These are phyloP conservation scores for Penicillium simplicissimum DNA, from an alignment of 495 filamentous ascomycete species.

Conservation along the genomic window DNA sequence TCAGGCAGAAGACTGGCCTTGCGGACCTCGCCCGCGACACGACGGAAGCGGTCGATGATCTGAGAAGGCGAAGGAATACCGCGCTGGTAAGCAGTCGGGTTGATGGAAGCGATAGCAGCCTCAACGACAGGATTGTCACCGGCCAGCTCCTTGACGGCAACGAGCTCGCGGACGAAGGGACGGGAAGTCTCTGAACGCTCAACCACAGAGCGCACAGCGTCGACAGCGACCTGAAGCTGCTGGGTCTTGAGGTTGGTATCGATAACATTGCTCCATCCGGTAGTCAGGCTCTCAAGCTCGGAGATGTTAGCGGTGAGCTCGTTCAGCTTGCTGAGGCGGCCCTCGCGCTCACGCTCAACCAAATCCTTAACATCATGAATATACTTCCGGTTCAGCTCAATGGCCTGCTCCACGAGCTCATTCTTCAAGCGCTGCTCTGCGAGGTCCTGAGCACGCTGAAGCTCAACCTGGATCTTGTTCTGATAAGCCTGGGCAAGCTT, in stretches of 20 bases:
- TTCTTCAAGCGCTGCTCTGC: conserved; percentile 80
- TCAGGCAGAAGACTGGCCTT: conserved; percentile 91
- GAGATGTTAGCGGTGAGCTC: conserved; percentile 74
- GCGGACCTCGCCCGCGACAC: conserved; percentile 88
- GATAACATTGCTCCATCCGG: conserved; percentile 82
- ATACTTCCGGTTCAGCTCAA: conserved; percentile 82
- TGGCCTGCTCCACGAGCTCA: conserved; percentile 85
- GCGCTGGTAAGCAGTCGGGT: conserved; percentile 88
- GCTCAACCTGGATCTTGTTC: conserved; percentile 72
- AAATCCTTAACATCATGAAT: conserved; percentile 71
- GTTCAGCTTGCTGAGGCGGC: conserved; percentile 79
- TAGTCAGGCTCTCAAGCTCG: conserved; percentile 81
- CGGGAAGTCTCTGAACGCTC: conserved; percentile 70
- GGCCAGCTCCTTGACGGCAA: conserved; percentile 90
- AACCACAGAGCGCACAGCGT: conserved; percentile 81
- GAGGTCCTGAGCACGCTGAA: conserved; percentile 70
- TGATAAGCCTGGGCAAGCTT: conserved; percentile 73
- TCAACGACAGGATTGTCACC: conserved; percentile 77
- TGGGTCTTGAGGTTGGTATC: conserved; percentile 90
- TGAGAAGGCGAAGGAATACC: conserved; percentile 80
- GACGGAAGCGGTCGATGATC: conserved; percentile 92
- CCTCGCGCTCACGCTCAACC: conserved; percentile 86
- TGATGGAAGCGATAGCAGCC: conserved; percentile 91
- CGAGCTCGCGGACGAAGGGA: conserved; percentile 87
- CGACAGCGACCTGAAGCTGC: conserved; percentile 90